Conservation (phyloP, 768 basidiomycete genomes). For the Calocera cornea region DNA sequence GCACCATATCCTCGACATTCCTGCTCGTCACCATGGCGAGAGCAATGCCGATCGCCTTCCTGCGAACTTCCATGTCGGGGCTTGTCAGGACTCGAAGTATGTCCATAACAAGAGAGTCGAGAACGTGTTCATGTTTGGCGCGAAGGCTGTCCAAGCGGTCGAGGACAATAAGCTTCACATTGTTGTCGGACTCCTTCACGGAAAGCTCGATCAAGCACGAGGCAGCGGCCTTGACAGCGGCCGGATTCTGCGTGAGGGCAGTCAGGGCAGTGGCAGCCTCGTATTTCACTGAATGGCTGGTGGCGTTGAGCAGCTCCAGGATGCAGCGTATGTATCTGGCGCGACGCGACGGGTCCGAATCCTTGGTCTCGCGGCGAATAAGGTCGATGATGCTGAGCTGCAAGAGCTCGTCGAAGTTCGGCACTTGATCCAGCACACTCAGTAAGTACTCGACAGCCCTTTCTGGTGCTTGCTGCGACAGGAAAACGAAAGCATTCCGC, state of each 20-base stretch:
- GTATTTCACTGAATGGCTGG: slow-evolving; percentile 90
- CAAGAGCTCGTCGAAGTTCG: slow-evolving; percentile 73
- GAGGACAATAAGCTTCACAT: slow-evolving; percentile 94
- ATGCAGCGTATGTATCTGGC: slow-evolving; percentile 88
- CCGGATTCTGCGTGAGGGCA: slow-evolving; percentile 84
- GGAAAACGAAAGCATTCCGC: slow-evolving; percentile 92
- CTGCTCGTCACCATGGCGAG: slow-evolving; percentile 85
- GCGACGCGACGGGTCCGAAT: slow-evolving; percentile 31
- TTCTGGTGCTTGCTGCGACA: slow-evolving; percentile 67
- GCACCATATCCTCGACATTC: slow-evolving; percentile 91
- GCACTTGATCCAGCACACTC: slow-evolving; percentile 70
- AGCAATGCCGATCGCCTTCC: slow-evolving; percentile 80
- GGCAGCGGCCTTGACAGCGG: slow-evolving; percentile 91
- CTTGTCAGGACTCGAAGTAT: slow-evolving; percentile 74
- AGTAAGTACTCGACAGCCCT: slow-evolving; percentile 88
- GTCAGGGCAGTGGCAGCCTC: slow-evolving; percentile 94
- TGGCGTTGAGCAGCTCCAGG: slow-evolving; percentile 77
- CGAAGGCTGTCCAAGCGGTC: slow-evolving; percentile 76
- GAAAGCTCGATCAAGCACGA: slow-evolving; percentile 77
- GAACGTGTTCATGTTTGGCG: slow-evolving; percentile 70
- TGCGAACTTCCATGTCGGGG: slow-evolving; percentile 90
- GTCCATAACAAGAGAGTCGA: slow-evolving; percentile 91
- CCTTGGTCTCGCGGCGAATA: slow-evolving; percentile 80
- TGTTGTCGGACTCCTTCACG: slow-evolving; percentile 94
- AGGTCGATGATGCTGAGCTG: slow-evolving; percentile 96